Evolutionary conservation across 83 land plant species (phyloP), one percentile per base, ranked within the genome.

Genomic region (Thuja plicata): DNA sequence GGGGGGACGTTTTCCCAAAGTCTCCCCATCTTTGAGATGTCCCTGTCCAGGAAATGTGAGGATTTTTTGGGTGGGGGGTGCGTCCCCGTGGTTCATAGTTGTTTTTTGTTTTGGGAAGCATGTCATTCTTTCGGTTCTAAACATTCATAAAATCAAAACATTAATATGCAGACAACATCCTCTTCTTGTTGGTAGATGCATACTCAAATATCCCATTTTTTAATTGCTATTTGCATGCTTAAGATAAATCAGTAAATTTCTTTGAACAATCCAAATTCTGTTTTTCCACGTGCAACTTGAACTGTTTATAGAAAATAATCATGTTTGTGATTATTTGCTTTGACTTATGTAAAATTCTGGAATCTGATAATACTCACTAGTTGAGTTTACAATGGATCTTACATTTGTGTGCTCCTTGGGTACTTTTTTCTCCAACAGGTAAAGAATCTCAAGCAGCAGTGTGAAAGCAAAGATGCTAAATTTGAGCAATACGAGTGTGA

Each of bases 401-500:
- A 48, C 52, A 15, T 35, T 78, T 78, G 7, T 54, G 17, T n/a
- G 86, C 60, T 84, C 52, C 60, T 50, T 50, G 60, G 34, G 21
- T 50, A 34, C 38, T 52, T 27, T 30, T n/a, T 84, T 84, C 32
- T 52, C 19, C 52, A 60, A 57, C 74, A 93, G 94, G 92, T 87
- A 37, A 74, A 88, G 74, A 78, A 60, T 21, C 92, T 94, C n/a
- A 70, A 52, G 54, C 38, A 89, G 38, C 87, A 87, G 57, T 89
- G 89, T 70, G 90, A 91, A 85, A 60, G 27, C 19, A 91, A 85
- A 87, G 88, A 86, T 66, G 79, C 87, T 85, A 88, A 90, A 52
- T 40, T 94, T 27, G 88, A 88, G 84, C 88, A 89, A 35, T 89
- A 87, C 41, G 88, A 71, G 85, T 79, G 85, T 52, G 89, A 89